phyloP scores from a whole-genome alignment of 2,329 filamentous ascomycete genomes.

The Orbilia javanica region DNA sequence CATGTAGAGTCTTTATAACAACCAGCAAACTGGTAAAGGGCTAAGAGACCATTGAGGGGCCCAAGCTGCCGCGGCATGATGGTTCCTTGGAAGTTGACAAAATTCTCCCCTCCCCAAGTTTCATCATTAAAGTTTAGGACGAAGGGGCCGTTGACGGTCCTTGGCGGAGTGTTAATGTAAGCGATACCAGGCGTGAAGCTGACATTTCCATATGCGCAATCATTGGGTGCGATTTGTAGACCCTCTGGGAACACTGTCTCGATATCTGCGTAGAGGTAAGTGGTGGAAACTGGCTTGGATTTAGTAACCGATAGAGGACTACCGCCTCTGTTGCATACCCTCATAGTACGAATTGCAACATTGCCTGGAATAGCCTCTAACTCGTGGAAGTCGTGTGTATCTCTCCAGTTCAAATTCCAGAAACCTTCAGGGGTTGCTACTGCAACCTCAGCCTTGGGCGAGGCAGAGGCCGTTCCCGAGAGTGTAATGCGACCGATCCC shows the following conservation, averaged over 20 bases:
- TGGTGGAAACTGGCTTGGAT: slow-evolving; percentile 62
- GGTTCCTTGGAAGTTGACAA: slow-evolving; percentile 63
- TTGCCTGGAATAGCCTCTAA: slow-evolving; percentile 60
- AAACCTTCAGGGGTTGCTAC: slow-evolving; percentile 65
- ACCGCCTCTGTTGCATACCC: slow-evolving; percentile 65
- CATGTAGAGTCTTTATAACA: slow-evolving; percentile 65
- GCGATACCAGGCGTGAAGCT: slow-evolving; percentile 62
- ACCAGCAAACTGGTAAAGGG: slow-evolving; percentile 65
- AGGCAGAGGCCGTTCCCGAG: slow-evolving; percentile 63
- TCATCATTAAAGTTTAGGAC: slow-evolving; percentile 67
- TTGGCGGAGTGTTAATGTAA: slow-evolving; percentile 56
- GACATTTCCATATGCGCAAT: slow-evolving; percentile 63
- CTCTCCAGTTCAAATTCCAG: slow-evolving; percentile 63
- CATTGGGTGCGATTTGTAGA: slow-evolving; percentile 62
- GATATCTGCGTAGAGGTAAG: slow-evolving; percentile 54
- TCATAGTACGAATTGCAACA: slow-evolving; percentile 63
- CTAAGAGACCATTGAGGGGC: slow-evolving; percentile 63
- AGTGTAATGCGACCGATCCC: slow-evolving; percentile 64
- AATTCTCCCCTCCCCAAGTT: slow-evolving; percentile 65
- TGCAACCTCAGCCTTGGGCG: slow-evolving; percentile 64
- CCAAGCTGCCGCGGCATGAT: slow-evolving; percentile 65
- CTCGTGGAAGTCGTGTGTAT: slow-evolving; percentile 37
- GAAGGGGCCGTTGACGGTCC: slow-evolving; percentile 64
- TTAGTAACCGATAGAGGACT: slow-evolving; percentile 65
- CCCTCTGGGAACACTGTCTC: slow-evolving; percentile 55